Evolutionary conservation across 1,139 yeast genomes (phyloP).

Genomic region (Hansenula anomala): DNA sequence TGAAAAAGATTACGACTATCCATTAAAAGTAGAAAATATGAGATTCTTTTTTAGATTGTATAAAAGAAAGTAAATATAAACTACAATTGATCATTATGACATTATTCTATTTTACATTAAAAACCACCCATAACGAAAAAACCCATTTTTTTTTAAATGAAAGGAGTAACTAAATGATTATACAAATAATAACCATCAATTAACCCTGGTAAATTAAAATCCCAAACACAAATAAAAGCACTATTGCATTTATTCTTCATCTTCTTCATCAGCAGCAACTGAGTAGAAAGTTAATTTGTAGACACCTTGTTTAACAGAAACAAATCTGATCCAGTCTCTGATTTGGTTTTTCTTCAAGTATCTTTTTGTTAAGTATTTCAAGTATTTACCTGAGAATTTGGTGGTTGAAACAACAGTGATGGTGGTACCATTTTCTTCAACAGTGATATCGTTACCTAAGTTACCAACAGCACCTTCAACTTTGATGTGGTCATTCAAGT

Average conservation of each 20-base stretch:
- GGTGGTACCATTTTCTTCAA: slow-evolving; percentile 75
- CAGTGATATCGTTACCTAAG: slow-evolving; percentile 93
- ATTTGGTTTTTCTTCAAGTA: slow-evolving; percentile 99
- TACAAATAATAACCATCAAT: slow-evolving; percentile 11
- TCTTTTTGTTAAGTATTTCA: slow-evolving; percentile 98
- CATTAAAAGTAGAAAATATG: slow-evolving; percentile 80
- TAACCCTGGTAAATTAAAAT: slow-evolving; percentile 3
- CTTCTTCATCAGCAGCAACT: slow-evolving; percentile 96
- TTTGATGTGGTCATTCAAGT: slow-evolving; percentile 98
- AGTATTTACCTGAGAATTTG: slow-evolving; percentile 99
- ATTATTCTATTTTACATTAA: slow-evolving; percentile 14
- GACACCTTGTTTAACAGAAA: slow-evolving; percentile 91
- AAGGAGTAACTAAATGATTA: slow-evolving; percentile 4
- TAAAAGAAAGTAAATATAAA: slow-evolving; percentile 35
- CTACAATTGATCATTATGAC: slow-evolving; percentile 28
- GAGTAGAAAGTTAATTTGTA: slow-evolving; percentile 99
- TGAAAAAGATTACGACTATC: slow-evolving; percentile 51
- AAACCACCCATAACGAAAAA: slow-evolving; percentile 12
- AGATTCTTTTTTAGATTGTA: slow-evolving; percentile 77
- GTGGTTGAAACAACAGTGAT: slow-evolving; percentile 87
- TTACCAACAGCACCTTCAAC: slow-evolving; percentile 95
- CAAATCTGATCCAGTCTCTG: slow-evolving; percentile 99
- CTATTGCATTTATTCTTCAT: slow-evolving; percentile 68
- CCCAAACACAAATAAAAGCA: too few species aligned
- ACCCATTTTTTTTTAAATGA: slow-evolving; percentile 1